A percentile compares a stretch with the other conserved stretches of the same genome.
Evolutionary conservation across 2,329 filamentous ascomycete species (phyloP).

Genomic region (Ascochyta fabae): DNA sequence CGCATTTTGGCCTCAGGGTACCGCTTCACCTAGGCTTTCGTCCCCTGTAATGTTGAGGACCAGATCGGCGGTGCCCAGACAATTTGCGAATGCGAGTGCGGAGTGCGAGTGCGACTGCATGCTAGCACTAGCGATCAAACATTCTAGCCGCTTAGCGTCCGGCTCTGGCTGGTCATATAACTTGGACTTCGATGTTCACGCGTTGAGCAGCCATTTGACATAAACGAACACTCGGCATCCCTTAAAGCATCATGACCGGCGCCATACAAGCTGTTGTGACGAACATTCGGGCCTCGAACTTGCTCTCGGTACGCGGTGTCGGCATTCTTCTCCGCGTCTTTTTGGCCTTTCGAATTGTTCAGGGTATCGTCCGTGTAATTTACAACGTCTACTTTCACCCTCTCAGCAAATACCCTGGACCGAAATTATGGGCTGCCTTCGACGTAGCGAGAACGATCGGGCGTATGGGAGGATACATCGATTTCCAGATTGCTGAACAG

Average conservation of each 20-base stretch:
- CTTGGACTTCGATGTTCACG: background rate
- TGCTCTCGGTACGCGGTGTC: background rate
- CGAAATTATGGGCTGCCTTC: slow-evolving; percentile 45
- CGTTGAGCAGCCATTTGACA: background rate
- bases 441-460: slow-evolving; percentile 43
- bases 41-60: background rate
- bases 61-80: background rate
- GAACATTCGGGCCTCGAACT: background rate
- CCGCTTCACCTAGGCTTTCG: background rate
- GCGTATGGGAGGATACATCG: slow-evolving; percentile 29
- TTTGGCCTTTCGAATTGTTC: background rate
- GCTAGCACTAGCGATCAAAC: too few relatives aligned
- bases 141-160: background rate
- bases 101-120: background rate
- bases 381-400: slow-evolving; percentile 45
- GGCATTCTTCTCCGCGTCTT: background rate
- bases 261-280: background rate
- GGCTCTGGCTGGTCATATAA: background rate
- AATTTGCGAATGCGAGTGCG: slow-evolving; percentile 5
- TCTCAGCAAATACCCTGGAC: slow-evolving; percentile 53
- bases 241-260: background rate
- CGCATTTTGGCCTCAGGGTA: background rate
- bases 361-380: background rate
- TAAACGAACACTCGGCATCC: background rate
- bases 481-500: slow-evolving; percentile 33